phyloP scores from a whole-genome alignment of 257 asterid genomes.

The Jacaranda copaia region DNA sequence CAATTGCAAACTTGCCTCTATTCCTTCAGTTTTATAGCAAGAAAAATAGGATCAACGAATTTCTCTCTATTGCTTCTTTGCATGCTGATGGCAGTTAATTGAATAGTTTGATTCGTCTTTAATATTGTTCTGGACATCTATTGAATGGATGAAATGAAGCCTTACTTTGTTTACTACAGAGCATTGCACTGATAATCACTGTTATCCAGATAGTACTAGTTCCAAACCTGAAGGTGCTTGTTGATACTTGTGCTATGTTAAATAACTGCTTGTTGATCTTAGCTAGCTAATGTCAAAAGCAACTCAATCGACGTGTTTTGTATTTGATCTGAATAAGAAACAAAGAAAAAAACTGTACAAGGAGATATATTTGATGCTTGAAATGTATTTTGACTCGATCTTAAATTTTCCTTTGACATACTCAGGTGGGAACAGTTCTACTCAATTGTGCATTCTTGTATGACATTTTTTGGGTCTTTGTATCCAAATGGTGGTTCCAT shows the following conservation, averaged over 20 bases:
- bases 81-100: background rate
- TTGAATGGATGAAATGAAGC: background rate
- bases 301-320: background rate
- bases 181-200: slow-evolving; percentile 74
- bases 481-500: slow-evolving; percentile 79
- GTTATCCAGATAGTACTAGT: slow-evolving; percentile 75
- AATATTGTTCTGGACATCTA: background rate
- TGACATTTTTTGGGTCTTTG: slow-evolving; percentile 91
- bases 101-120: no score
- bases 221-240: slow-evolving; percentile 75
- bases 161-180: slow-evolving; percentile 41
- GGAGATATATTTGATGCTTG: background rate
- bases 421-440: slow-evolving; percentile 87
- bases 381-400: slow-evolving; percentile 3
- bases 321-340: background rate
- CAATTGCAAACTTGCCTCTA: background rate
- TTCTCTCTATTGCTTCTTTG: background rate
- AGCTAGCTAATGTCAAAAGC: background rate
- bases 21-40: background rate
- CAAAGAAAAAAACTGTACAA: background rate
- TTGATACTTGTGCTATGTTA: background rate
- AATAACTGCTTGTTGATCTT: no score
- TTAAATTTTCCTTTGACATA: slow-evolving; percentile 33
- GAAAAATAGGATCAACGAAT: background rate
- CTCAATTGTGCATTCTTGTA: slow-evolving; percentile 85